Conservation (phyloP, 1,139 yeast genomes). For the Pichia sp. region DNA sequence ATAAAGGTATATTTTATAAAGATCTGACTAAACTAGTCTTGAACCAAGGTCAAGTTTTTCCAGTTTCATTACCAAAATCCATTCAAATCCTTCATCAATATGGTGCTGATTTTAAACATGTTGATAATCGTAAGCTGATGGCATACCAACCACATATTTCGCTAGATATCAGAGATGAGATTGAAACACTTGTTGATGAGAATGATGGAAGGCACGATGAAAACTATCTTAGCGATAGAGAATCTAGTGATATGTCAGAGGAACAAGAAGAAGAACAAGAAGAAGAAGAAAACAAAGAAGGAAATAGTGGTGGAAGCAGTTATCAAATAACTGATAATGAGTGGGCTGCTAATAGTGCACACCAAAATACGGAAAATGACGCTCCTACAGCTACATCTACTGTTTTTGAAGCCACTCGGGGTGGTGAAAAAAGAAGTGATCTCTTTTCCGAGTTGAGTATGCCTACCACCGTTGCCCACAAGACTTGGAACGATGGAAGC, state of each 20-base stretch:
- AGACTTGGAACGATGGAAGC: slow-evolving; percentile 30
- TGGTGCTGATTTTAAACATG: slow-evolving; percentile 54
- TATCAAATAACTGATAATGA: neutral
- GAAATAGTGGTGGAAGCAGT: neutral
- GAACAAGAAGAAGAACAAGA: neutral
- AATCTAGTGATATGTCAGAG: neutral
- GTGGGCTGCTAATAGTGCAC: neutral
- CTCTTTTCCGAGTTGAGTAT: slow-evolving; percentile 44
- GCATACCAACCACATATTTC: slow-evolving; percentile 62
- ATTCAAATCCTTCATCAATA: slow-evolving; percentile 53
- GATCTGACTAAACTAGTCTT: slow-evolving; percentile 40
- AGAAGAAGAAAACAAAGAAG: neutral
- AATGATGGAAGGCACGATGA: slow-evolving; percentile 30
- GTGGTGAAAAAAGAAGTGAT: slow-evolving; percentile 31
- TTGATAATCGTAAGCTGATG: slow-evolving; percentile 37
- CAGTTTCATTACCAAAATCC: slow-evolving; percentile 51
- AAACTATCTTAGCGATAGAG: slow-evolving; percentile 3
- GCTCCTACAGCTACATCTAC: neutral
- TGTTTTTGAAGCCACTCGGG: neutral
- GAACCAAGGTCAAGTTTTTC: slow-evolving; percentile 44
- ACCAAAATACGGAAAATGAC: neutral
- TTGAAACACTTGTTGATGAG: slow-evolving; percentile 54
- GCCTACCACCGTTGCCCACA: slow-evolving; percentile 48
- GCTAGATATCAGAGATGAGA: slow-evolving; percentile 49
- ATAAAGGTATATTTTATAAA: slow-evolving; percentile 25